Conservation (phyloP, 106 monocot genomes). For the Dactylorhiza incarnata region DNA sequence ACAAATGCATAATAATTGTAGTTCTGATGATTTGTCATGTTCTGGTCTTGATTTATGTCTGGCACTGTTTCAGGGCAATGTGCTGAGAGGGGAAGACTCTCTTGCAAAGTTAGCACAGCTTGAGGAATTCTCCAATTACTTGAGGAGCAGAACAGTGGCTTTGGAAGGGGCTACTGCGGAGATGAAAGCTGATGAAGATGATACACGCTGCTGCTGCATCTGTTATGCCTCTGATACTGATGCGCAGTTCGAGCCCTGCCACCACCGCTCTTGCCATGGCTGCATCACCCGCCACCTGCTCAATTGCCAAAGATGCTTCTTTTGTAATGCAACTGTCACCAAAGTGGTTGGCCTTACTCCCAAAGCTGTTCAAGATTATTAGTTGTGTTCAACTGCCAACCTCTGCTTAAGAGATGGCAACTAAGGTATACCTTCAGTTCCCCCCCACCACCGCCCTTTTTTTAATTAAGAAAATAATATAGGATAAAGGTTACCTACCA, state of each 20-base stretch:
- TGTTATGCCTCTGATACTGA: conserved; percentile 67
- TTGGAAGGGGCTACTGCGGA: conserved; percentile 15
- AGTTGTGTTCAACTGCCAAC: not conserved
- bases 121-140: conserved; percentile 50
- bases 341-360: conserved; percentile 27
- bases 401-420: not conserved
- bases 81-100: conserved; percentile 63
- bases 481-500: not conserved
- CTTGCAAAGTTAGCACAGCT: conserved; percentile 54
- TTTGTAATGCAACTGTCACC: conserved; percentile 80
- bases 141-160: conserved; percentile 35
- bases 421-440: not conserved
- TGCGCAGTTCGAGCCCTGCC: conserved; percentile 80
- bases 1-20: too few relatives aligned
- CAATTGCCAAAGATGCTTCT: conserved; percentile 88
- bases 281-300: conserved; percentile 91
- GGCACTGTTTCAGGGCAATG: conserved; percentile 37
- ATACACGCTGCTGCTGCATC: conserved; percentile 63
- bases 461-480: not conserved
- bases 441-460: not conserved
- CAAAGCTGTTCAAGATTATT: not conserved
- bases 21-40: not conserved
- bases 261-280: conserved; percentile 75
- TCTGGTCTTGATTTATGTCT: not conserved
- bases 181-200: conserved; percentile 10